Conservation (phyloP, 2,329 filamentous ascomycete species). For the Phaeomoniella chlamydospora region DNA sequence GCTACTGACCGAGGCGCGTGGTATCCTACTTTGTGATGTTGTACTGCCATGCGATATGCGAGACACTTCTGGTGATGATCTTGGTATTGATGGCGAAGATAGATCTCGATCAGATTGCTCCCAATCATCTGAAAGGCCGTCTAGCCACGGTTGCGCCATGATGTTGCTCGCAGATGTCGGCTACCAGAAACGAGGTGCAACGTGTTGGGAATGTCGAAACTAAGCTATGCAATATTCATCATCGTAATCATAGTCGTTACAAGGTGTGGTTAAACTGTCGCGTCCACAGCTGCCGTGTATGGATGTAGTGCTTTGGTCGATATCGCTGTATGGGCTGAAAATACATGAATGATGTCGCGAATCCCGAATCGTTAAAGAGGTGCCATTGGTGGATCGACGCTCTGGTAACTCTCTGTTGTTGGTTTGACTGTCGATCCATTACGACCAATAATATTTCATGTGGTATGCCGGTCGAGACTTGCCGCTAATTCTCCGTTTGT, state of each 20-base stretch:
- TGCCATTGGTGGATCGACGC: neutral
- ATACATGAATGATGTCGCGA: neutral
- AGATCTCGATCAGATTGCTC: conserved; percentile 18
- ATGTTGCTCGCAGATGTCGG: no score
- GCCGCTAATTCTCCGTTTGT: neutral
- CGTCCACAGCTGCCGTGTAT: neutral
- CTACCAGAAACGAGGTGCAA: no score
- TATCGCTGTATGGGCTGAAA: no score
- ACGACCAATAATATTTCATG: neutral
- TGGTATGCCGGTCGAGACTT: neutral
- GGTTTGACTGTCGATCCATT: no score
- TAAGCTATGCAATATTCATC: neutral
- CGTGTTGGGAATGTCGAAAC: no score
- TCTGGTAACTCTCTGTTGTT: neutral
- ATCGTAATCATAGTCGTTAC: neutral
- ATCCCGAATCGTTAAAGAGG: no score
- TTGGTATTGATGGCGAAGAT: conserved; percentile 18
- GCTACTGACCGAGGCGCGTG: conserved; percentile 10
- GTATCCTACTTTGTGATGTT: conserved; percentile 3
- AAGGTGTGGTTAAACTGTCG: neutral
- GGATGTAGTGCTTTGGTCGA: neutral
- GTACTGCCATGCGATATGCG: conserved; percentile 18
- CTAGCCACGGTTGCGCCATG: conserved; percentile 22
- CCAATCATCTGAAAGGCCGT: conserved; percentile 29
- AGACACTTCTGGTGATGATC: conserved; percentile 23